Percentiles rank a stretch among this genome's conserved stretches.
Conservation (phyloP, 768 basidiomycete species). For the Lactarius hengduanensis region DNA sequence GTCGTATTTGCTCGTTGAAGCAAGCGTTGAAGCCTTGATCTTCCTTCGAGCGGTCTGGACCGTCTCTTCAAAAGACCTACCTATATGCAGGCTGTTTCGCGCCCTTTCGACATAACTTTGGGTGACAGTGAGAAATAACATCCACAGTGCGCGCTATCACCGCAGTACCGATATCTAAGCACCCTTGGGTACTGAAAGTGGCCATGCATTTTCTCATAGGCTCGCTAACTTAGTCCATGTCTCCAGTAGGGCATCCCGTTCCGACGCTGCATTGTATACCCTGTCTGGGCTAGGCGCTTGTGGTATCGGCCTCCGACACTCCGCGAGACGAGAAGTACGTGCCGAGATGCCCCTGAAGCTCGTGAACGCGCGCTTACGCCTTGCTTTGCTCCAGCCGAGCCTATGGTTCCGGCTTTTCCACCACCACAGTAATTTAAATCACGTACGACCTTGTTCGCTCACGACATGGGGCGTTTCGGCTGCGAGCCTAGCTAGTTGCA, state of each 20-base stretch:
- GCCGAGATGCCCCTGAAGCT: conserved; percentile 4
- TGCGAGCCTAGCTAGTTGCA: not conserved
- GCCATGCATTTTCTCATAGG: not conserved
- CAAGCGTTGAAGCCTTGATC: too few relatives aligned
- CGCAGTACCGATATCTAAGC: not conserved
- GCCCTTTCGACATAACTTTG: not conserved
- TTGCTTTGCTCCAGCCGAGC: not conserved
- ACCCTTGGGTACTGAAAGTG: not conserved
- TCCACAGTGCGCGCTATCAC: not conserved
- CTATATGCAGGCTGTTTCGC: not conserved
- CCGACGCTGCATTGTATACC: not conserved
- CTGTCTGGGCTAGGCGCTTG: not conserved
- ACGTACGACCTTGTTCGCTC: not conserved
- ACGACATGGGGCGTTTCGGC: not conserved
- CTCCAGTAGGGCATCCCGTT: not conserved
- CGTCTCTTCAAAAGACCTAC: not conserved
- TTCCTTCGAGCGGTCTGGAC: not conserved
- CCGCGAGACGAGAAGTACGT: not conserved
- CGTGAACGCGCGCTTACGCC: not conserved
- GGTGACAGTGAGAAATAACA: not conserved
- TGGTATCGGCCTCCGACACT: not conserved
- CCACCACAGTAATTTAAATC: not conserved
- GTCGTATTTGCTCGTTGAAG: too few relatives aligned
- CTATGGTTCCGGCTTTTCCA: not conserved
- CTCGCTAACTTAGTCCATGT: not conserved